These are phyloP conservation scores for Spathaspora hagerdaliae DNA, from an alignment of 805 yeast species.

Conservation along the genomic window DNA sequence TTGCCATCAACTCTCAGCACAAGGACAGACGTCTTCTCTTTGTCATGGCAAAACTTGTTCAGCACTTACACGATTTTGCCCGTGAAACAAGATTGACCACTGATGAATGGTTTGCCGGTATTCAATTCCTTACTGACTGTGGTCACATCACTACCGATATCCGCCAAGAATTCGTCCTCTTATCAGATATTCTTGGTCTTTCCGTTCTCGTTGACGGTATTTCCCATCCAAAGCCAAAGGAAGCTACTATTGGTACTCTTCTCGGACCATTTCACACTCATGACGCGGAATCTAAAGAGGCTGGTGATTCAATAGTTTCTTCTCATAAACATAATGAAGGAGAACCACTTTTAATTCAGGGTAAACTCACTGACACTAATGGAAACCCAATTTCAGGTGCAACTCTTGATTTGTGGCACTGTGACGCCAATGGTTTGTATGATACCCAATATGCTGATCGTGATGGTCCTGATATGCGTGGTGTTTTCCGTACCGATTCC, in stretches of 20 bases:
- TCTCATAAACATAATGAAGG: slow-evolving; percentile 11
- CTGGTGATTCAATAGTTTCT: slow-evolving; percentile 13
- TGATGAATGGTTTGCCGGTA: slow-evolving; percentile 17
- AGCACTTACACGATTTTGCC: slow-evolving; percentile 18
- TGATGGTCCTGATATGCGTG: slow-evolving; percentile 18
- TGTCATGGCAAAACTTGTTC: slow-evolving; percentile 11
- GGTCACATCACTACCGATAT: slow-evolving; percentile 17
- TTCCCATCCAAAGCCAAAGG: slow-evolving; percentile 18
- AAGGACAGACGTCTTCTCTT: slow-evolving; percentile 8
- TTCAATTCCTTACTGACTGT: slow-evolving; percentile 14
- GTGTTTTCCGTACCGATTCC: slow-evolving; percentile 10
- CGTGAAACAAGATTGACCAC: slow-evolving; percentile 17
- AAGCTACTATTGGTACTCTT: slow-evolving; percentile 18
- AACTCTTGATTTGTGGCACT: slow-evolving; percentile 17
- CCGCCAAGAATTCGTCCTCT: slow-evolving; percentile 17
- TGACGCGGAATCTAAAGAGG: slow-evolving; percentile 15
- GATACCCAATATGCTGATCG: slow-evolving; percentile 18
- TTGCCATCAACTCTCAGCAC: slow-evolving; percentile 15
- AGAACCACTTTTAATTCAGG: slow-evolving; percentile 19
- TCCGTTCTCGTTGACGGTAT: slow-evolving; percentile 17
- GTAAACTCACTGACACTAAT: slow-evolving; percentile 11
- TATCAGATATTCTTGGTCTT: slow-evolving; percentile 16
- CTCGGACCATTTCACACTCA: slow-evolving; percentile 21
- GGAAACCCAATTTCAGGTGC: slow-evolving; percentile 16
- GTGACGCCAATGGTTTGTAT: slow-evolving; percentile 18